Conservation (phyloP, 495 filamentous ascomycete species). For the Aspergillus heteromorphus region DNA sequence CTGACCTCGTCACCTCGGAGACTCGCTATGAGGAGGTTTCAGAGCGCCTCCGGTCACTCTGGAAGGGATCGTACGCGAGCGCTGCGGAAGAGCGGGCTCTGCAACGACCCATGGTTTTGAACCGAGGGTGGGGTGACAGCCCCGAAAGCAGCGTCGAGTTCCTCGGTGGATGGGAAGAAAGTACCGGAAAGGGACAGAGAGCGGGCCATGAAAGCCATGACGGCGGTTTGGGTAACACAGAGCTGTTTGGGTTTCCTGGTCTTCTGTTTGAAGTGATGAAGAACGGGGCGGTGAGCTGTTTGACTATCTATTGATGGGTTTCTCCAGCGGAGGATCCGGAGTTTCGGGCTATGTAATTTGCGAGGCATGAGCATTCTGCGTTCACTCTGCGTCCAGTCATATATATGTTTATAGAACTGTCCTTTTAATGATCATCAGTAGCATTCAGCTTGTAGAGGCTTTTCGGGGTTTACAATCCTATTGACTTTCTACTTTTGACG, state of each 20-base stretch:
- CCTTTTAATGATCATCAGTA: not conserved
- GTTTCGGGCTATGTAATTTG: not conserved
- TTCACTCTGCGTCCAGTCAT: not conserved
- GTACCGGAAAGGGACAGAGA: slow-evolving; percentile 41
- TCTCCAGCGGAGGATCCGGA: not conserved
- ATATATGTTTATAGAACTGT: not conserved
- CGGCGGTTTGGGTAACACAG: slow-evolving; percentile 66
- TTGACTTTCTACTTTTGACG: not conserved
- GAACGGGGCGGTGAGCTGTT: slow-evolving; percentile 80
- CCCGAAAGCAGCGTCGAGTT: slow-evolving; percentile 88
- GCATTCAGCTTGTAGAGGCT: not conserved
- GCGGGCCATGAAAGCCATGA: slow-evolving; percentile 44
- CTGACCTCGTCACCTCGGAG: slow-evolving; percentile 60
- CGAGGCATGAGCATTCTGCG: not conserved
- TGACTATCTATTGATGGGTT: slow-evolving; percentile 71
- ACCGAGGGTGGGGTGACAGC: slow-evolving; percentile 85
- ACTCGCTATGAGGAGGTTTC: slow-evolving; percentile 68
- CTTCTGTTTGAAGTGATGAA: slow-evolving; percentile 92
- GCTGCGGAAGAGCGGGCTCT: slow-evolving; percentile 55
- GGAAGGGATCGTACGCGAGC: slow-evolving; percentile 60
- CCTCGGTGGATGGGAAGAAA: slow-evolving; percentile 85
- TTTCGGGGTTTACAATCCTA: not conserved
- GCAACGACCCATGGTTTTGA: slow-evolving; percentile 79
- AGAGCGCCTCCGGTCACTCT: slow-evolving; percentile 60
- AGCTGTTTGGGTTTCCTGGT: slow-evolving; percentile 90